Evolutionary conservation across 2,329 filamentous ascomycete genomes (phyloP), one percentile per base, ranked within the genome.

Genomic region (Trichoderma sp.): DNA sequence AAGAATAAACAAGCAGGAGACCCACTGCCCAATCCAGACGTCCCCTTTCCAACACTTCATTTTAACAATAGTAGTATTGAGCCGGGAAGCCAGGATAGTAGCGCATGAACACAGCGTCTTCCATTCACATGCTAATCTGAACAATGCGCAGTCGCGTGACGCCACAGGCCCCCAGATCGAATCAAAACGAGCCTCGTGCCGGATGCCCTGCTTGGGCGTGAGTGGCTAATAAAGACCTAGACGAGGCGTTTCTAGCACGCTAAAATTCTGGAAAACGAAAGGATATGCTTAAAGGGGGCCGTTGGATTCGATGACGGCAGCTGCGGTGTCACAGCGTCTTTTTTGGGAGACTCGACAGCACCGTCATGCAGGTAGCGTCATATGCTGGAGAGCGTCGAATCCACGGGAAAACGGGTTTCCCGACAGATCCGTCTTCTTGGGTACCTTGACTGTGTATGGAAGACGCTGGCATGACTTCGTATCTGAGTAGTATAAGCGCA

Each of bases 91-190:
- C 56, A 16, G 56, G 56, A 27, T 60, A 60, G 12, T 60, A 60
- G 21, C 14, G 56, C 41, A 60, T 29, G 21, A 27, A 60, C 14
- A 38, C 41, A 6, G 35, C 18, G 31, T 41, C 53, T 21, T n/a
- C 24, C 33, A 41, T 45, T 63, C 68, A 71, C 53, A 62, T 62
- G 35, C 0, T 4, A 63, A 63, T 21, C 12, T 45, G n/a, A 27
- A 38, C 18, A 21, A 67, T 21, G 41, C 18, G 16, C 38, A 21
- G 71, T 73, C 71, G 71, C 71, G 71, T 73, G 71, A 65, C 60
- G 60, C 71, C 59, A 65, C 71, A 73, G 60, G 21, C 31, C 66
- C 66, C 45, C 31, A 41, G 31, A 64, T 14, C 21, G 35, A 65
- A 16, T 27, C 31, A 65, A 65, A 24, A 41, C 18, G 50, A 38